Percentiles rank a stretch among this genome's conserved stretches.
phyloP scores from a whole-genome alignment of 2,329 filamentous ascomycete genomes.

The Hymenoscyphus albidus region DNA sequence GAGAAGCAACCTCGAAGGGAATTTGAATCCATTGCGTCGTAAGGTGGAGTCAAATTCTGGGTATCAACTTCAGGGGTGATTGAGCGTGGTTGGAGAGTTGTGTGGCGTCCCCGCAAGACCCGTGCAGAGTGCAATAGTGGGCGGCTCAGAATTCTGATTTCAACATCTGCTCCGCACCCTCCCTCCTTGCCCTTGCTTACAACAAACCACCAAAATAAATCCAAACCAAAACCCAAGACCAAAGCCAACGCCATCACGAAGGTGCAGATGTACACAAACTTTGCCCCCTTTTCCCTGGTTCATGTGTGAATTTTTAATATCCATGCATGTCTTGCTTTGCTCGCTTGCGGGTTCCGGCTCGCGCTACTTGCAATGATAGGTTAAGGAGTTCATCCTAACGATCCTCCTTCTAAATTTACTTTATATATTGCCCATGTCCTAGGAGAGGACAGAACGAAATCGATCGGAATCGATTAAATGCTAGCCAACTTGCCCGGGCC shows the following conservation, averaged over 20 bases:
- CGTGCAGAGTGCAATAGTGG: neutral
- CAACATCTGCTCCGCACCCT: neutral
- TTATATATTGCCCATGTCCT: neutral
- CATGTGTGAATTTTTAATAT: neutral
- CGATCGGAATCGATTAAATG: too few species aligned
- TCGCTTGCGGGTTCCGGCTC: neutral
- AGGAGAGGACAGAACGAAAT: too few species aligned
- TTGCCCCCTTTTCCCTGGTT: neutral
- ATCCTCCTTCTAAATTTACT: slow-evolving; percentile 1
- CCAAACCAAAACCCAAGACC: neutral
- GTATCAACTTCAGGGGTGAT: neutral
- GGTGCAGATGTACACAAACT: neutral
- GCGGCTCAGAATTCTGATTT: neutral
- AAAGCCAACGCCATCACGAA: neutral
- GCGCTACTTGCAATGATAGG: neutral
- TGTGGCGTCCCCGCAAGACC: neutral
- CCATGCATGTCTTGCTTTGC: slow-evolving; percentile 1
- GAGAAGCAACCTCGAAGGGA: neutral
- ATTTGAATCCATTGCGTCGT: neutral
- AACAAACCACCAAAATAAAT: neutral
- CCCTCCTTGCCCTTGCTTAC: neutral
- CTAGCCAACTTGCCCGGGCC: too few species aligned
- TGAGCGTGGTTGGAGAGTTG: neutral
- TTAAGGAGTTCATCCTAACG: neutral
- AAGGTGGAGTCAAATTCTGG: neutral